A percentile compares a stretch with the other conserved stretches of the same genome.
These are phyloP conservation scores for Panicum miliaceum DNA, from an alignment of 176 grass and related monocot genomes.

Conservation along the genomic window DNA sequence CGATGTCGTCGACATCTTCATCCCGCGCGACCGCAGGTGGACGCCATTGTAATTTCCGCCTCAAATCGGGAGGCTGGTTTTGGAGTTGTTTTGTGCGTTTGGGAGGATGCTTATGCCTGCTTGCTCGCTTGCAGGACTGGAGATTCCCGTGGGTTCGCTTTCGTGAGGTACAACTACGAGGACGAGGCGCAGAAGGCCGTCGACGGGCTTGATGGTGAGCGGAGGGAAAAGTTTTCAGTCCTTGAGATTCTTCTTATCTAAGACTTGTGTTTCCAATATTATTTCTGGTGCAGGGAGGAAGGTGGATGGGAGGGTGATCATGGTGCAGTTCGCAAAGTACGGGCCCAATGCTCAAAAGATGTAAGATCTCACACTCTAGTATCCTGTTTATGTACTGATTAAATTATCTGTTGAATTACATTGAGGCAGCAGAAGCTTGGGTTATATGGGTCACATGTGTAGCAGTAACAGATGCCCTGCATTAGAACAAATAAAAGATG, in stretches of 20 bases:
- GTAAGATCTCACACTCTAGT: conserved; percentile 49
- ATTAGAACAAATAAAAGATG: conserved; percentile 5
- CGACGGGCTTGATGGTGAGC: conserved; percentile 69
- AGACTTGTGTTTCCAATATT: neutral
- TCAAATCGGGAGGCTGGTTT: neutral
- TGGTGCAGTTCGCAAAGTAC: conserved; percentile 90
- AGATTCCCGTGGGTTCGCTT: conserved; percentile 77
- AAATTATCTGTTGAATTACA: neutral
- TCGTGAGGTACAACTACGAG: conserved; percentile 86
- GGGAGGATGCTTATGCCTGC: neutral
- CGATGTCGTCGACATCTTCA: conserved; percentile 71
- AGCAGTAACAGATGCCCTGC: neutral
- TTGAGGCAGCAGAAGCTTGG: neutral
- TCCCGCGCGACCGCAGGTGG: conserved; percentile 82
- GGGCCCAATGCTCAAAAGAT: conserved; percentile 88
- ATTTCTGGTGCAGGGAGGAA: conserved; percentile 51
- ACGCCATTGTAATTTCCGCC: neutral
- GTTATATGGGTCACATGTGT: neutral
- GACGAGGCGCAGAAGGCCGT: conserved; percentile 82
- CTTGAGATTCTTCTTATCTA: neutral
- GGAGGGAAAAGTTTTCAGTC: neutral
- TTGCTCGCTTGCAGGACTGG: conserved; percentile 59
- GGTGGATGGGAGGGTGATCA: conserved; percentile 74
- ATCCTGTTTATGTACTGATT: neutral
- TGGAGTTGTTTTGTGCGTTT: conserved; percentile 13